These are phyloP conservation scores for Mycosphaerelloides madeirae DNA, from an alignment of 2,329 filamentous ascomycete species.

Conservation along the genomic window DNA sequence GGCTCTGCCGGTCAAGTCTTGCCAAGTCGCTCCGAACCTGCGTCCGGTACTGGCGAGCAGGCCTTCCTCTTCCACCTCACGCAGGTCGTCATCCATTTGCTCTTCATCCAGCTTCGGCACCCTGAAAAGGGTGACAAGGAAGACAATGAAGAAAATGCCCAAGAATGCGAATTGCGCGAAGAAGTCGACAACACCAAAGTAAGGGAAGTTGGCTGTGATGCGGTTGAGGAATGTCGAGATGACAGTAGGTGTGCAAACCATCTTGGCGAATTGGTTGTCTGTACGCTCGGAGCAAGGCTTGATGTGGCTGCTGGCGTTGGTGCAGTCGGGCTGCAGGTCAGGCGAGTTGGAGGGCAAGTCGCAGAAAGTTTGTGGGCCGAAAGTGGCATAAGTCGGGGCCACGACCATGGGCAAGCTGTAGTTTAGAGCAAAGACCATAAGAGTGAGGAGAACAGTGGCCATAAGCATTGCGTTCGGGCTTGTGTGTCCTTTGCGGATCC, in stretches of 20 bases:
- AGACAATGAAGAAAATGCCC: slow-evolving; percentile 71
- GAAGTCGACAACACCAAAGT: slow-evolving; percentile 88
- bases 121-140: slow-evolving; percentile 72
- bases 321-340: slow-evolving; percentile 70
- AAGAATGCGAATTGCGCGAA: slow-evolving; percentile 96
- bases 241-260: slow-evolving; percentile 85
- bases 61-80: slow-evolving; percentile 90
- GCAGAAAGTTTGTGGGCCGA: slow-evolving; percentile 92
- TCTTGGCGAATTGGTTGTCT: slow-evolving; percentile 63
- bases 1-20: slow-evolving; percentile 68
- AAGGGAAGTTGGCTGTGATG: slow-evolving; percentile 87
- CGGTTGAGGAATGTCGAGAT: slow-evolving; percentile 91
- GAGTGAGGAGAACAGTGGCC: slow-evolving; percentile 81
- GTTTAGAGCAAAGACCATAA: slow-evolving; percentile 87
- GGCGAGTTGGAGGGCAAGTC: slow-evolving; percentile 61
- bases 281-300: slow-evolving; percentile 76
- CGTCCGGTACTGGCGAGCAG: slow-evolving; percentile 77
- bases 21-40: slow-evolving; percentile 80
- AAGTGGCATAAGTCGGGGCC: slow-evolving; percentile 93
- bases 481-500: slow-evolving; percentile 82
- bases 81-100: slow-evolving; percentile 80
- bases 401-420: slow-evolving; percentile 89
- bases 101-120: slow-evolving; percentile 71
- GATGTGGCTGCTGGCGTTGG: slow-evolving; percentile 64
- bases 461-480: slow-evolving; percentile 87